Conservation (phyloP, 495 filamentous ascomycete genomes). For the Tetracladium setigerum region DNA sequence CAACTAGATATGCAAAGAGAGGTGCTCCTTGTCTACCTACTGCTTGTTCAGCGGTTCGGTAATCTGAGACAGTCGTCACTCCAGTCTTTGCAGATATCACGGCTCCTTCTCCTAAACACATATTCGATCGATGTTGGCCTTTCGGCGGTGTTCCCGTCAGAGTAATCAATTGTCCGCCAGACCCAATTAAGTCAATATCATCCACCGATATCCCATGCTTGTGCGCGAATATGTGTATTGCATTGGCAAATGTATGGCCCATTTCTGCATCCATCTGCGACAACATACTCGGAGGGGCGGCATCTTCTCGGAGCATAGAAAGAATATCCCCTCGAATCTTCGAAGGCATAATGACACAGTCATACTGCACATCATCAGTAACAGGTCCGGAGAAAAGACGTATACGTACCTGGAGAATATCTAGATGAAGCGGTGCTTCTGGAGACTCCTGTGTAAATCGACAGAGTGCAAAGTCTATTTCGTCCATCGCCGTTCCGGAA, state of each 20-base stretch:
- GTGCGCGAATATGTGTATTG: slow-evolving; percentile 20
- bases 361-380: slow-evolving; percentile 13
- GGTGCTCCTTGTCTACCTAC: slow-evolving; percentile 38
- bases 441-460: slow-evolving; percentile 22
- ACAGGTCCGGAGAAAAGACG: neutral
- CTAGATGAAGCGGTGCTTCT: slow-evolving; percentile 16
- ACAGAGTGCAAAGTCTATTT: slow-evolving; percentile 23
- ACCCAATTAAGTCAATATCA: slow-evolving; percentile 22
- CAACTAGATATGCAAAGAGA: slow-evolving; percentile 34
- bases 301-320: slow-evolving; percentile 21
- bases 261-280: slow-evolving; percentile 26
- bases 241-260: slow-evolving; percentile 23
- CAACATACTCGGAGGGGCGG: slow-evolving; percentile 22
- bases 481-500: slow-evolving; percentile 22
- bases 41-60: slow-evolving; percentile 37
- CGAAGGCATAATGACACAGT: slow-evolving; percentile 22
- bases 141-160: slow-evolving; percentile 14
- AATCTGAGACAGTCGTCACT: slow-evolving; percentile 38
- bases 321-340: slow-evolving; percentile 22
- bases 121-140: slow-evolving; percentile 22
- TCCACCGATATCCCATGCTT: slow-evolving; percentile 19
- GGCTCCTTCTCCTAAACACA: slow-evolving; percentile 35
- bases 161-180: slow-evolving; percentile 19
- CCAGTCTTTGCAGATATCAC: slow-evolving; percentile 36
- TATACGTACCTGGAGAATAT: slow-evolving; percentile 18